Conservation (phyloP, 106 monocot species). For the Cymbidium sinense region DNA sequence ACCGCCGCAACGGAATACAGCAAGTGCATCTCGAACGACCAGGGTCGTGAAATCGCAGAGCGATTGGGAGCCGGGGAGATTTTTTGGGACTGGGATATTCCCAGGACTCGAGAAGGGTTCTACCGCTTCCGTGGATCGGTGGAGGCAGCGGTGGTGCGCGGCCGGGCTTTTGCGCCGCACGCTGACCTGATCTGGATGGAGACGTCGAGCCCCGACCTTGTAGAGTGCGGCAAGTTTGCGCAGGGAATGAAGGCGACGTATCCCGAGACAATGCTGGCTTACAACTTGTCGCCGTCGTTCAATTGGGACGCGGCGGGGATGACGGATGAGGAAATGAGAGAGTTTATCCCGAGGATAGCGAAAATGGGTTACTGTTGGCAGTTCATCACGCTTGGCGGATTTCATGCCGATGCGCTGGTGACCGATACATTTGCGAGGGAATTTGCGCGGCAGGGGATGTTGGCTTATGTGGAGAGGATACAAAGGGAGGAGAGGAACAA, state of each 20-base stretch:
- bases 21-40: constrained; percentile 54
- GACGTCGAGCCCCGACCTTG: constrained; percentile 72
- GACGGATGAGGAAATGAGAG: constrained; percentile 65
- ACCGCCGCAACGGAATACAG: constrained; percentile 15
- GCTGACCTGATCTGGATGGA: constrained; percentile 93
- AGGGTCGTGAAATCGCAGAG: constrained; percentile 41
- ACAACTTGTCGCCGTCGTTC: constrained; percentile 96
- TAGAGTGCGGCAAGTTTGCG: constrained; percentile 66
- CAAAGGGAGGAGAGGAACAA: constrained; percentile 88
- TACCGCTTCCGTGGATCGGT: constrained; percentile 81
- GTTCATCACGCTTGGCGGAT: constrained; percentile 90
- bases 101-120: constrained; percentile 85
- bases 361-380: constrained; percentile 87
- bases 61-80: constrained; percentile 45
- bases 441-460: constrained; percentile 66
- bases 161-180: constrained; percentile 59
- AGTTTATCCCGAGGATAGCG: constrained; percentile 79
- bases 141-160: constrained; percentile 61
- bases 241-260: constrained; percentile 45
- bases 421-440: constrained; percentile 73
- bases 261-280: constrained; percentile 80
- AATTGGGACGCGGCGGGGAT: constrained; percentile 97
- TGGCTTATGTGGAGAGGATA: constrained; percentile 94
- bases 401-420: constrained; percentile 85
- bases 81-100: constrained; percentile 97